Evolutionary conservation across 495 filamentous ascomycete genomes (phyloP).

Genomic region (Xylaria castorea): DNA sequence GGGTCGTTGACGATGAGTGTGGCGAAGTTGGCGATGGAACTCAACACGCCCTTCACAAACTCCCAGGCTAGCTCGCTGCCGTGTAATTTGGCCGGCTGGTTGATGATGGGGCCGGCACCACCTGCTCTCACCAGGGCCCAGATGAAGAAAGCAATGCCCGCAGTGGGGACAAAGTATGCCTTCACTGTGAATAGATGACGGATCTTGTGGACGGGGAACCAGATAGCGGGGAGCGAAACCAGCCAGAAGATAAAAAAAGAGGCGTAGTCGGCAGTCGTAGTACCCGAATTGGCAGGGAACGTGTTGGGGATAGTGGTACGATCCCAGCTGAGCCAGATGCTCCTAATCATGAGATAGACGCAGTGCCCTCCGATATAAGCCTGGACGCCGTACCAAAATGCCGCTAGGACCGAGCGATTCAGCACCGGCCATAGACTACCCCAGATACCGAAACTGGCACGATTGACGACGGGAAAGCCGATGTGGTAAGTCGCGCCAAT

Average conservation of each 20-base stretch:
- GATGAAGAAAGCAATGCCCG: constrained; percentile 87
- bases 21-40: constrained; percentile 89
- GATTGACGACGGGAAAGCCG: constrained; percentile 79
- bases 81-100: constrained; percentile 67
- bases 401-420: constrained; percentile 86
- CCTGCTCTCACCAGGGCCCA: constrained; percentile 86
- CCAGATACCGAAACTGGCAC: constrained; percentile 86
- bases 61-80: constrained; percentile 81
- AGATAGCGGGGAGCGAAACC: constrained; percentile 80
- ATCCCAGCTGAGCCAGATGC: constrained; percentile 74
- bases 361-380: constrained; percentile 84
- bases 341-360: constrained; percentile 79
- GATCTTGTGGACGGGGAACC: constrained; percentile 77
- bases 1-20: constrained; percentile 87
- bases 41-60: constrained; percentile 85
- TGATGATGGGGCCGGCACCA: constrained; percentile 84
- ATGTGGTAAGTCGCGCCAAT: constrained; percentile 92
- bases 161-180: constrained; percentile 81
- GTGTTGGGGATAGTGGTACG: constrained; percentile 67
- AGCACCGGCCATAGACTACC: constrained; percentile 90
- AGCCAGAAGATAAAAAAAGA: constrained; percentile 90
- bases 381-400: constrained; percentile 89
- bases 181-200: constrained; percentile 94
- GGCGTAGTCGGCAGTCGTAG: constrained; percentile 74
- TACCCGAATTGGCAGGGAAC: constrained; percentile 69